A percentile compares a stretch with the other conserved stretches of the same genome.
Conservation (phyloP, 495 filamentous ascomycete genomes). For the Articulospora tetracladia region DNA sequence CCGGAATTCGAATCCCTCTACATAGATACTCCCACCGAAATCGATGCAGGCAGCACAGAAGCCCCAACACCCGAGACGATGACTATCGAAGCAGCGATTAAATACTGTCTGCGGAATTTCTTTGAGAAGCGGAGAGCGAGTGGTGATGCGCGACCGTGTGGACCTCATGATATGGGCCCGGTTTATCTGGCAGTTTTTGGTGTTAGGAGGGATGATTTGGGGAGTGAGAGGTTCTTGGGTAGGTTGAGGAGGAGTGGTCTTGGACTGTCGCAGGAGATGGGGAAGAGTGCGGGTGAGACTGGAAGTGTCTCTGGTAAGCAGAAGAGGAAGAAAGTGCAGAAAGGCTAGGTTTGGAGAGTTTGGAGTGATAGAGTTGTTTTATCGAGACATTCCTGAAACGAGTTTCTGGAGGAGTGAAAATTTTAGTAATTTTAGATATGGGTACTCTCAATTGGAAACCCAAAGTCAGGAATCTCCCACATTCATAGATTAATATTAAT, state of each 20-base stretch:
- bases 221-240: constrained; percentile 18
- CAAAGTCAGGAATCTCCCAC: no score
- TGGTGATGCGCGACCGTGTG: constrained; percentile 27
- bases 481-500: no score
- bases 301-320: constrained; percentile 19
- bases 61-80: constrained; percentile 4
- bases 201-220: constrained; percentile 16
- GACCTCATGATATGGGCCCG: constrained; percentile 21
- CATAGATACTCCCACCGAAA: constrained; percentile 4
- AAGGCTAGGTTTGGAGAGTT: constrained; percentile 13
- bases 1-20: constrained; percentile 20
- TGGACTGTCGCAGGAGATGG: constrained; percentile 14
- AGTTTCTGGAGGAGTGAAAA: no score
- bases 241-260: constrained; percentile 19
- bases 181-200: constrained; percentile 20
- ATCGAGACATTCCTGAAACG: no score
- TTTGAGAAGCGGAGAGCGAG: constrained; percentile 29
- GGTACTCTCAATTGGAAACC: no score
- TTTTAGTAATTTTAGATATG: no score
- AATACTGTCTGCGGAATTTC: constrained; percentile 23
- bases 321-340: constrained; percentile 17
- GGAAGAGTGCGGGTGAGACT: constrained; percentile 17
- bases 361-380: constrained; percentile 10
- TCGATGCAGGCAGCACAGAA: constrained; percentile 10
- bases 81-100: constrained; percentile 26